phyloP scores from a whole-genome alignment of 2,329 filamentous ascomycete genomes.

The Phyllosticta citribraziliensis region DNA sequence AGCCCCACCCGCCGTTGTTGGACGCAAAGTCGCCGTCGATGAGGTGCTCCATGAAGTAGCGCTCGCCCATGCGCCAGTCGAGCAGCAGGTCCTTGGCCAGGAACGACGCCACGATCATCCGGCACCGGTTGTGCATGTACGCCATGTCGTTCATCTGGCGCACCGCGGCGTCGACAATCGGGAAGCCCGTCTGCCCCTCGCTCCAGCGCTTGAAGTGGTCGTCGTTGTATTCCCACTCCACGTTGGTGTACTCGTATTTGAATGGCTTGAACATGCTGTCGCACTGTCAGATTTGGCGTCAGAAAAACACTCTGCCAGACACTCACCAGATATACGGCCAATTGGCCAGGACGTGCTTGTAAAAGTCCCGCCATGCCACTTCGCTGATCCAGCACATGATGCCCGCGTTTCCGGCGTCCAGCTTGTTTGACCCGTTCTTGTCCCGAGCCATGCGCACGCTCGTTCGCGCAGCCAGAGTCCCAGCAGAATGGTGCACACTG shows the following conservation, averaged over 20 bases:
- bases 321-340: slow-evolving; percentile 73
- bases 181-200: slow-evolving; percentile 65
- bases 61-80: slow-evolving; percentile 76
- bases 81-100: slow-evolving; percentile 69
- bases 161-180: slow-evolving; percentile 81
- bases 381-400: slow-evolving; percentile 70
- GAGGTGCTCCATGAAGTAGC: slow-evolving; percentile 71
- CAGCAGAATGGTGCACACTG: slow-evolving; percentile 61
- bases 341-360: slow-evolving; percentile 72
- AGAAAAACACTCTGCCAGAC: background rate
- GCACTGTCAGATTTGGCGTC: slow-evolving; percentile 11
- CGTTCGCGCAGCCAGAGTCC: slow-evolving; percentile 59
- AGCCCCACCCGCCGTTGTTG: slow-evolving; percentile 65
- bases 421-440: slow-evolving; percentile 50
- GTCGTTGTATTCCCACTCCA: slow-evolving; percentile 69
- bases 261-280: slow-evolving; percentile 61
- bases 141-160: slow-evolving; percentile 58
- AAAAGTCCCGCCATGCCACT: slow-evolving; percentile 80
- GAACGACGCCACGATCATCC: slow-evolving; percentile 78
- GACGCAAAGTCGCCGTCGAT: slow-evolving; percentile 72
- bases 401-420: slow-evolving; percentile 57
- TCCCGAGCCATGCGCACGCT: slow-evolving; percentile 55
- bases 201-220: slow-evolving; percentile 65
- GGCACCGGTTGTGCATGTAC: slow-evolving; percentile 78
- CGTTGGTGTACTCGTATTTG: slow-evolving; percentile 76